Evolutionary conservation across 495 filamentous ascomycete genomes (phyloP).

Genomic region (Bacidia rubella): DNA sequence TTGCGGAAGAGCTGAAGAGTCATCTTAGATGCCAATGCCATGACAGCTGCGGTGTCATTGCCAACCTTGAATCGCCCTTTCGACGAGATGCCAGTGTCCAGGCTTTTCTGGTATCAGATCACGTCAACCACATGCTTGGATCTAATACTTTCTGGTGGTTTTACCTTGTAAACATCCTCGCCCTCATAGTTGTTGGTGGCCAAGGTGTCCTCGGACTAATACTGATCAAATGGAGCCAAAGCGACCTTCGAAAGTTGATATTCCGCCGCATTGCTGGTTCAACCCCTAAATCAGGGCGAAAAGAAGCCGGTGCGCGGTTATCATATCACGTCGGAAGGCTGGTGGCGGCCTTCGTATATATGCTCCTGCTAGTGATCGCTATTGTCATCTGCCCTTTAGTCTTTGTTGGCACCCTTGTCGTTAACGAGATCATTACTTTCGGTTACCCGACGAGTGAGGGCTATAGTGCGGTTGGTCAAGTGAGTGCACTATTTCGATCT

Average conservation of each 20-base stretch:
- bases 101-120: neutral
- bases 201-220: neutral
- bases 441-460: neutral
- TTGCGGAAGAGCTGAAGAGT: neutral
- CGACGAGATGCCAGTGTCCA: neutral
- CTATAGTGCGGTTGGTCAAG: neutral
- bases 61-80: neutral
- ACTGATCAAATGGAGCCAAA: neutral
- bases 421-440: neutral
- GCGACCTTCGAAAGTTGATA: neutral
- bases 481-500: no score
- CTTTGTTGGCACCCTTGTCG: slow-evolving; percentile 11
- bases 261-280: slow-evolving; percentile 10
- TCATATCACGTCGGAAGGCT: neutral
- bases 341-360: neutral
- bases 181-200: neutral
- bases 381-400: slow-evolving; percentile 11
- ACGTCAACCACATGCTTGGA: neutral
- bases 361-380: slow-evolving; percentile 3
- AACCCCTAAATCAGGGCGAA: neutral
- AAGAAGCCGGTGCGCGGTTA: neutral
- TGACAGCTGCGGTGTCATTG: neutral
- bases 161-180: neutral
- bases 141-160: neutral
- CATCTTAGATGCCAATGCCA: neutral